These are phyloP conservation scores for Botryotinia calthae DNA, from an alignment of 2,329 filamentous ascomycete species.

Conservation along the genomic window DNA sequence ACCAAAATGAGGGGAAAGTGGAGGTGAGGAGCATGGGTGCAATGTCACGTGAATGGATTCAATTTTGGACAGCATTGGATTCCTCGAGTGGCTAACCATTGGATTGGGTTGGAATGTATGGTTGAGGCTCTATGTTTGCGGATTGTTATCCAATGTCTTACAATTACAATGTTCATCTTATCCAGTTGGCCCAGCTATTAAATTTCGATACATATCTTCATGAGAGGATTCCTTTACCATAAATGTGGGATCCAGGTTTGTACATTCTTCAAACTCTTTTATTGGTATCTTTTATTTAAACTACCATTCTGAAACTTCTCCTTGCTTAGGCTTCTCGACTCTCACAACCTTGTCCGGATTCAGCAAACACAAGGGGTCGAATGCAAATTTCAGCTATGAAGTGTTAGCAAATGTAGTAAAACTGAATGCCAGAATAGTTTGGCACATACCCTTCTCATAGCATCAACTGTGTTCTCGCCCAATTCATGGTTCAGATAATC, in stretches of 20 bases:
- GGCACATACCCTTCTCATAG: conserved; percentile 70
- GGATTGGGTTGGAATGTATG: not conserved
- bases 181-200: not conserved
- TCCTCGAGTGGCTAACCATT: not conserved
- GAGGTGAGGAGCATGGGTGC: not conserved
- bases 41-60: not conserved
- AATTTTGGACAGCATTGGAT: not conserved
- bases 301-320: conserved; percentile 48
- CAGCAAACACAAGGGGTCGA: conserved; percentile 67
- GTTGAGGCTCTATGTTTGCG: not conserved
- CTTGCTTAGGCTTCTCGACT: conserved; percentile 53
- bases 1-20: not conserved
- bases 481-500: conserved; percentile 80
- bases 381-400: conserved; percentile 69
- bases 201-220: not conserved
- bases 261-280: not conserved
- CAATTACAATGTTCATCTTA: not conserved
- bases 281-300: not conserved
- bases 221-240: not conserved
- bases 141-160: not conserved
- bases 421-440: not conserved
- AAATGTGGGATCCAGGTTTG: not conserved
- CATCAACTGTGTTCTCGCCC: conserved; percentile 69
- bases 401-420: conserved; percentile 13
- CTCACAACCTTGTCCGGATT: conserved; percentile 70